These are phyloP conservation scores for Panicum hallii DNA, from an alignment of 202 grass and related monocot species.

Conservation along the genomic window DNA sequence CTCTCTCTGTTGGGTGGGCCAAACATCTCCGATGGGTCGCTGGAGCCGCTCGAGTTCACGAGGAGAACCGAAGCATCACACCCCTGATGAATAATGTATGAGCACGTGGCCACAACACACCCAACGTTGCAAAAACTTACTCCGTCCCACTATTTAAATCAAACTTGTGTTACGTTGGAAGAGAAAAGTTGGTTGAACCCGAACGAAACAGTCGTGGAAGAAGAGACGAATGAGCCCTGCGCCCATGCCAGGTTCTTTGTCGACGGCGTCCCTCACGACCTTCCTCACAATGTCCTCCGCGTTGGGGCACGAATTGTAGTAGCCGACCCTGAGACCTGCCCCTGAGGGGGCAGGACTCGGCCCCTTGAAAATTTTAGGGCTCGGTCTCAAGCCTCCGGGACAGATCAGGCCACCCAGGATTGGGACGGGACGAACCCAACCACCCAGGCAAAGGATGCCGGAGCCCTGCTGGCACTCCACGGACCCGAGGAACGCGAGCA, in stretches of 20 bases:
- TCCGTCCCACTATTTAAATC: too few relatives aligned
- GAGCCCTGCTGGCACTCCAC: not conserved
- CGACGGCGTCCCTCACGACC: not conserved
- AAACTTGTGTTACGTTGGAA: not conserved
- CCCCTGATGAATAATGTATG: not conserved
- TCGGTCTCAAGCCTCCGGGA: not conserved
- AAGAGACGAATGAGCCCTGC: constrained; percentile 61
- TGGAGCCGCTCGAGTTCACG: not conserved
- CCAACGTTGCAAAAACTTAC: too few relatives aligned
- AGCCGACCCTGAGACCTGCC: not conserved
- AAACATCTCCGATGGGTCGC: constrained; percentile 41
- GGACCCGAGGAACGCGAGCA: not conserved
- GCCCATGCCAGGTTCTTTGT: not conserved
- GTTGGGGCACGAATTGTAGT: not conserved
- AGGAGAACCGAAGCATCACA: constrained; percentile 70
- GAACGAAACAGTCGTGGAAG: constrained; percentile 84
- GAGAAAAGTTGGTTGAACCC: constrained; percentile 21
- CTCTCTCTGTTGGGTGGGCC: constrained; percentile 44
- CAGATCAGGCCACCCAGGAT: too few relatives aligned
- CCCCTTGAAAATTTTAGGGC: not conserved
- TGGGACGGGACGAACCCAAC: not conserved
- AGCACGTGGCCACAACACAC: not conserved
- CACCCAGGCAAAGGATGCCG: not conserved
- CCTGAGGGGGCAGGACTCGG: not conserved
- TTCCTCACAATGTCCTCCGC: constrained; percentile 21